These are phyloP conservation scores for Cornus florida DNA, from an alignment of 148 eudicot genomes.

Conservation along the genomic window DNA sequence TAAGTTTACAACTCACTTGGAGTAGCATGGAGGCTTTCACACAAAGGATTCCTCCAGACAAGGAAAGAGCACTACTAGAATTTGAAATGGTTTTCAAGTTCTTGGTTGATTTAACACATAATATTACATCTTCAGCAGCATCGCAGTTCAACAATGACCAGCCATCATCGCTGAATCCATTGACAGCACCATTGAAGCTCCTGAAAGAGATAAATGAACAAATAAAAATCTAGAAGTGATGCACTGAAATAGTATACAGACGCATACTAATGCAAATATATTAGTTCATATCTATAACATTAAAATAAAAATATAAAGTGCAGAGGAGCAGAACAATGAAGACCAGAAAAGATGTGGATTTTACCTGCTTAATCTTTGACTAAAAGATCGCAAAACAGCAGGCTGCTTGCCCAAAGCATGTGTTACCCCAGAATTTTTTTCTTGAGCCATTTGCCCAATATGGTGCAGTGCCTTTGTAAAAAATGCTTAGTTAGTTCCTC, in stretches of 20 bases:
- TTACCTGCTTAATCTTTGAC: constrained; percentile 9
- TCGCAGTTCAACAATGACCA: neutral
- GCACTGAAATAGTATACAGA: neutral
- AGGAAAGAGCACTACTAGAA: neutral
- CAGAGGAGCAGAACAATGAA: neutral
- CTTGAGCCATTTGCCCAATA: neutral
- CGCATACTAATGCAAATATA: neutral
- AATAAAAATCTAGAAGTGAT: neutral
- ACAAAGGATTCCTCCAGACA: constrained; percentile 5
- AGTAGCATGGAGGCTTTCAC: constrained; percentile 5
- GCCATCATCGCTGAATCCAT: constrained; percentile 1
- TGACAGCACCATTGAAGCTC: constrained; percentile 7
- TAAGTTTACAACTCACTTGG: neutral
- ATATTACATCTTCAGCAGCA: neutral
- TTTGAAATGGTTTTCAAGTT: neutral
- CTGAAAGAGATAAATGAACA: neutral
- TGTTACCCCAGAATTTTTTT: neutral
- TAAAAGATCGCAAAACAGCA: neutral
- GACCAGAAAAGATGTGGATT: neutral
- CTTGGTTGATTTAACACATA: neutral
- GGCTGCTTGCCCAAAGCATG: neutral
- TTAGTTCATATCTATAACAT: neutral
- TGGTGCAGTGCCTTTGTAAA: neutral
- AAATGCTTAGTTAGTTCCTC: neutral
- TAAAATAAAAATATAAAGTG: neutral